Conservation (phyloP, 768 basidiomycete species). For the Exsudoporus frostii region DNA sequence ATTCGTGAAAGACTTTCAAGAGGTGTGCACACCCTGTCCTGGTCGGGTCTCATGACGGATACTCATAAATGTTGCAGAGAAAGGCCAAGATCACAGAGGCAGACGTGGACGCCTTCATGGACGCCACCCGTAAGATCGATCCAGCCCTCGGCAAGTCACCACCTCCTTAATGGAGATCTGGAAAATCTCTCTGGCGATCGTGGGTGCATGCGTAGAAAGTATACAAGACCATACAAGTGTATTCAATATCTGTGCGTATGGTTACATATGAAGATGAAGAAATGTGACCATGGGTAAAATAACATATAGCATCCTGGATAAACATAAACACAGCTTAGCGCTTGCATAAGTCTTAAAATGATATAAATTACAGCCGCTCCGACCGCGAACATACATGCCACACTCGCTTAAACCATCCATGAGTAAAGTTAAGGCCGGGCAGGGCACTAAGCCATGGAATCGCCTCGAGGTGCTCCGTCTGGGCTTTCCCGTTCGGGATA, state of each 20-base stretch:
- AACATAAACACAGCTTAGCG: too few species aligned
- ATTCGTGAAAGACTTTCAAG: slow-evolving; percentile 86
- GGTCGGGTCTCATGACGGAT: background rate
- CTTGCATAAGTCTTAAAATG: background rate
- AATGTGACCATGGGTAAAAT: slow-evolving; percentile 1
- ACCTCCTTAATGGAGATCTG: background rate
- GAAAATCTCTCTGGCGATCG: background rate
- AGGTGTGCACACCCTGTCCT: slow-evolving; percentile 38
- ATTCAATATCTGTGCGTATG: background rate
- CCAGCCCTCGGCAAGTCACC: slow-evolving; percentile 44
- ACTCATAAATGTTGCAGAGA: slow-evolving; percentile 46
- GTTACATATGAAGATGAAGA: background rate
- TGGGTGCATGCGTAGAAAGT: background rate
- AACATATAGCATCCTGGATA: background rate
- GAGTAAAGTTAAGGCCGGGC: slow-evolving; percentile 22
- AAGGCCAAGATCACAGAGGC: slow-evolving; percentile 80
- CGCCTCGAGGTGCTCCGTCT: slow-evolving; percentile 19
- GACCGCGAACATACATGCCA: slow-evolving; percentile 33
- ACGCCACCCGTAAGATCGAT: slow-evolving; percentile 71
- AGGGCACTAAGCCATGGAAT: slow-evolving; percentile 21
- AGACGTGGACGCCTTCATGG: slow-evolving; percentile 75
- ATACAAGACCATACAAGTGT: slow-evolving; percentile 7
- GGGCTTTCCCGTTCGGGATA: slow-evolving; percentile 4
- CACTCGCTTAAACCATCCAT: slow-evolving; percentile 32
- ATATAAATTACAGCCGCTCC: slow-evolving; percentile 16